phyloP scores from a whole-genome alignment of 2,329 filamentous ascomycete genomes.

The Sporothrix pseudoabietina region DNA sequence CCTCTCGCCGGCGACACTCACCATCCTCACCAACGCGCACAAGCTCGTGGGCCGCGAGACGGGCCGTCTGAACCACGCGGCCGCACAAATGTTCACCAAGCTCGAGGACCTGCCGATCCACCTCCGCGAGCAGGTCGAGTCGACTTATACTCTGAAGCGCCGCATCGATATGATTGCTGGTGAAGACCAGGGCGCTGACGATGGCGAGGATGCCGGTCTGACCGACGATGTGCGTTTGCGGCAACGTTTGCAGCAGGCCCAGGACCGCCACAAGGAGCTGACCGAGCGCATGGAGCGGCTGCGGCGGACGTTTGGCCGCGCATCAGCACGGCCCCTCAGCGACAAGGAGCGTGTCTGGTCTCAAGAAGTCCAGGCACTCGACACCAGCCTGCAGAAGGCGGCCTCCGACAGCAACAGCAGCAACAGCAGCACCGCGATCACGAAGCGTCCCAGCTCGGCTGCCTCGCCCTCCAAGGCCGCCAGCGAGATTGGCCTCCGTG shows the following conservation, averaged over 20 bases:
- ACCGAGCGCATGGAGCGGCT: conserved; percentile 62
- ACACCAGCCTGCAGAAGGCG: conserved; percentile 44
- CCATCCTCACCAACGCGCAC: conserved; percentile 72
- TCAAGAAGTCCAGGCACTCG: conserved; percentile 47
- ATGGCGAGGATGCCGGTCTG: conserved; percentile 42
- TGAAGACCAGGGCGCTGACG: conserved; percentile 46
- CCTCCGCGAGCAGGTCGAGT: conserved; percentile 66
- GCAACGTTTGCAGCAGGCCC: conserved; percentile 57
- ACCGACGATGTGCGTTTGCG: conserved; percentile 60
- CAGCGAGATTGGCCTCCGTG: conserved; percentile 56
- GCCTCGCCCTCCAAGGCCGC: conserved; percentile 41
- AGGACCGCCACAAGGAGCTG: conserved; percentile 59
- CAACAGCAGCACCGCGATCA: conserved; percentile 33
- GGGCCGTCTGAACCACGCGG: conserved; percentile 66
- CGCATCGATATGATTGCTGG: conserved; percentile 68
- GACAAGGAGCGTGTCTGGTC: conserved; percentile 62
- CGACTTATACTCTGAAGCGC: conserved; percentile 65
- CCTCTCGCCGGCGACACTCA: conserved; percentile 69
- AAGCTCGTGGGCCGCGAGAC: conserved; percentile 71
- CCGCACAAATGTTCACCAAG: conserved; percentile 71
- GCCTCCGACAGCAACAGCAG: background rate
- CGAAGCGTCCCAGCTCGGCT: conserved; percentile 34
- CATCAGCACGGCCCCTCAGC: conserved; percentile 56
- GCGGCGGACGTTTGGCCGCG: conserved; percentile 53
- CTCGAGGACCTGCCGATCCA: conserved; percentile 70